Conservation (phyloP, 2,329 filamentous ascomycete species). For the Phaeosphaeriaceae sp. region DNA sequence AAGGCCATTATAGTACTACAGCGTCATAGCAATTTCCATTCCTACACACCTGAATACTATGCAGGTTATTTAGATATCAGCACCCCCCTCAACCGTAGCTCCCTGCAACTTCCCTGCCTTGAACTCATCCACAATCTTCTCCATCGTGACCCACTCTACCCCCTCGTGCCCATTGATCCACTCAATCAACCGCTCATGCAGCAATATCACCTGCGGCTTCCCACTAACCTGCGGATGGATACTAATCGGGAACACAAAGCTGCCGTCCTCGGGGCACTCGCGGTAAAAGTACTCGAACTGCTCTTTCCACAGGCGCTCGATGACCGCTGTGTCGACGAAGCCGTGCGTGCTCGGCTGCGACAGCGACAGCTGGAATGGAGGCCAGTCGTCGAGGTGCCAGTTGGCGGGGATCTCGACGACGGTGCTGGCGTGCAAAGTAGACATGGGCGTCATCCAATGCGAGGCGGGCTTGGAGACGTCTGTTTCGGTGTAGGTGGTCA, state of each 20-base stretch:
- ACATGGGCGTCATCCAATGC: constrained; percentile 51
- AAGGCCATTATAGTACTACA: background rate
- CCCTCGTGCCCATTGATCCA: constrained; percentile 55
- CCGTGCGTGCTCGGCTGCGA: constrained; percentile 63
- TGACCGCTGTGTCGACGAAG: constrained; percentile 51
- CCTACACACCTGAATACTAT: background rate
- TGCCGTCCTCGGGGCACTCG: constrained; percentile 49
- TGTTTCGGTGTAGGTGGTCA: constrained; percentile 54
- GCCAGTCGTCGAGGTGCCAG: constrained; percentile 61
- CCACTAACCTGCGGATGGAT: constrained; percentile 59
- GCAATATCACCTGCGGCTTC: constrained; percentile 55
- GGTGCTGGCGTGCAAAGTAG: constrained; percentile 32
- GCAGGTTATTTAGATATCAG: constrained; percentile 10
- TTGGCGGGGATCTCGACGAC: constrained; percentile 57
- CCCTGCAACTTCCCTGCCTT: constrained; percentile 42
- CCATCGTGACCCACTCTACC: constrained; percentile 52
- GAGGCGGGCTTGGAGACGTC: constrained; percentile 39
- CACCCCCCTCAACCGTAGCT: constrained; percentile 44
- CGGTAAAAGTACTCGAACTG: constrained; percentile 56
- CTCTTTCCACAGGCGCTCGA: constrained; percentile 56
- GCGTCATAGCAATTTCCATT: too few species aligned
- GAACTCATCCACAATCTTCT: constrained; percentile 48
- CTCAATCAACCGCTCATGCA: constrained; percentile 58
- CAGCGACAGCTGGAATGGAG: constrained; percentile 49
- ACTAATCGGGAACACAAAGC: constrained; percentile 56